Conservation (phyloP, 768 basidiomycete genomes). For the Porphyrellus cyaneotinctus region DNA sequence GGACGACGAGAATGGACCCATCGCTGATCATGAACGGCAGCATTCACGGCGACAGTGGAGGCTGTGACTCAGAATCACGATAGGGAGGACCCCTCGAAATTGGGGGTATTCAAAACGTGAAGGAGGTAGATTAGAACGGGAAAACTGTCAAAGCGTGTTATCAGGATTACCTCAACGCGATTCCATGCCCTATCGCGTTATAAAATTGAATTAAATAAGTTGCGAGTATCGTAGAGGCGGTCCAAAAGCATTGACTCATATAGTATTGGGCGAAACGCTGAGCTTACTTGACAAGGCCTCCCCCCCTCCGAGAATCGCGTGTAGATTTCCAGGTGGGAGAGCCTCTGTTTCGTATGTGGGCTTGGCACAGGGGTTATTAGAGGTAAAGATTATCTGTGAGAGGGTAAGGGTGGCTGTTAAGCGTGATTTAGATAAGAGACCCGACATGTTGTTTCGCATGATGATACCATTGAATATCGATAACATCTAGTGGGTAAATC, state of each 20-base stretch:
- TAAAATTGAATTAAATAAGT: constrained; percentile 6
- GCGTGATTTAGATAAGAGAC: constrained; percentile 16
- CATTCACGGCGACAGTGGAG: neutral
- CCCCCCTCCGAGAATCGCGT: neutral
- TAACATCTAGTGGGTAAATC: neutral
- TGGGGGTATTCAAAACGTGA: neutral
- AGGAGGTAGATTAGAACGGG: constrained; percentile 7
- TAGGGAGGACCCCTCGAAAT: neutral
- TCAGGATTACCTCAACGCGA: constrained; percentile 14
- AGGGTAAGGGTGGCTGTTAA: neutral
- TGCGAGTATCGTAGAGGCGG: constrained; percentile 2
- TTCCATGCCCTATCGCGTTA: neutral
- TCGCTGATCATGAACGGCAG: neutral
- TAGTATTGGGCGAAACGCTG: constrained; percentile 6
- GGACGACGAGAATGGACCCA: neutral
- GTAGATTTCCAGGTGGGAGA: too few species aligned
- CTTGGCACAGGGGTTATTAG: too few species aligned
- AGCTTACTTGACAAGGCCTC: constrained; percentile 6
- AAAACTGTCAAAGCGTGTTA: constrained; percentile 12
- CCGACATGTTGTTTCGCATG: too few species aligned
- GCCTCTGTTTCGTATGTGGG: too few species aligned
- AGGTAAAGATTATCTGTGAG: too few species aligned
- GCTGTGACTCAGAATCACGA: neutral
- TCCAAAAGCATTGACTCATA: neutral
- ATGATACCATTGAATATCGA: neutral